These are phyloP conservation scores for Aspergillus puulaauensis DNA, from an alignment of 2,329 filamentous ascomycete genomes.

Conservation along the genomic window DNA sequence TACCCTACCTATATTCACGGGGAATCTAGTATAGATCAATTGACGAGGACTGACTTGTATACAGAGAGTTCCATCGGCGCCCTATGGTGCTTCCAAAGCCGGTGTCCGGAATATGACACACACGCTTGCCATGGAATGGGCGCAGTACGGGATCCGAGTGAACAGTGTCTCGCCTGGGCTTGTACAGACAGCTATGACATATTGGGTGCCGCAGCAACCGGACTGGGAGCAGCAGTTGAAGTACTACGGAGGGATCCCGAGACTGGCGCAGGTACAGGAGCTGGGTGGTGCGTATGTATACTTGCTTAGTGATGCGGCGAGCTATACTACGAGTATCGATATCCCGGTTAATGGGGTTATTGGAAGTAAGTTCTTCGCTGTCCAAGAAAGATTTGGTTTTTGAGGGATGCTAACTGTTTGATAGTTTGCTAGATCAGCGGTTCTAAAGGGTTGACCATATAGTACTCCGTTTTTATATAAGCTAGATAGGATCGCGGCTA, in stretches of 20 bases:
- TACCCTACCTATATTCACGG: no score
- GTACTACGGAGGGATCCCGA: conserved; percentile 56
- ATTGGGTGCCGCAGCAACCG: conserved; percentile 49
- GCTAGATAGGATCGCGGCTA: no score
- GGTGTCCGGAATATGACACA: conserved; percentile 35
- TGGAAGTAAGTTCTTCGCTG: conserved; percentile 27
- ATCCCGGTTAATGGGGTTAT: conserved; percentile 51
- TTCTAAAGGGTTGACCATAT: not conserved
- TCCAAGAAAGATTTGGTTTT: no score
- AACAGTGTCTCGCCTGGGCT: conserved; percentile 54
- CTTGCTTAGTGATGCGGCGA: conserved; percentile 44
- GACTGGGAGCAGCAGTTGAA: conserved; percentile 55
- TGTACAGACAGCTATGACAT: conserved; percentile 43
- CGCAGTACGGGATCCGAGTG: conserved; percentile 64
- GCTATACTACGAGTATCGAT: conserved; percentile 52
- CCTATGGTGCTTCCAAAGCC: conserved; percentile 45
- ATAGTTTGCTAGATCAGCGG: not conserved
- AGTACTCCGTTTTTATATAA: no score
- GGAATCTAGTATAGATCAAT: no score
- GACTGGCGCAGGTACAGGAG: conserved; percentile 53
- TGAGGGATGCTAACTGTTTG: not conserved
- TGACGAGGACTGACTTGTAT: no score
- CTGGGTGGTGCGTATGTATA: conserved; percentile 52
- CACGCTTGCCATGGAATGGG: conserved; percentile 68
- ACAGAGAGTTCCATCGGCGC: conserved; percentile 34